Evolutionary conservation across 805 yeast genomes (phyloP).

Genomic region (Cyberlindnera veronae): DNA sequence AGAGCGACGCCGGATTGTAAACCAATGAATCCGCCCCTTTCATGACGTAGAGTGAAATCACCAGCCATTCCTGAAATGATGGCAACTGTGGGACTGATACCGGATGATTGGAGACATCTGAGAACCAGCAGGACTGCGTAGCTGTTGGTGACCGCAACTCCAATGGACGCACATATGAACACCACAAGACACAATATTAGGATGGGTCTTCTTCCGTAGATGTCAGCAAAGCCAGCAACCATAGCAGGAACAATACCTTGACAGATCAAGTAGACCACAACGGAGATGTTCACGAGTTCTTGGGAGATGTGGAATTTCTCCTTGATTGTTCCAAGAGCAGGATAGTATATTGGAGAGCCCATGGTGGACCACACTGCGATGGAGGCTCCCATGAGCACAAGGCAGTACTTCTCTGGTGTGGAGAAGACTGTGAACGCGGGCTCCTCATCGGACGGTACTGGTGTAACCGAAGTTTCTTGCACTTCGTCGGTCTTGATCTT

Average conservation of each 20-base stretch:
- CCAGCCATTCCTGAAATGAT: constrained; percentile 68
- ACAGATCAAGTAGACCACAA: constrained; percentile 69
- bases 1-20: constrained; percentile 59
- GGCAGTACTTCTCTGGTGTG: constrained; percentile 3
- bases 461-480: too few species aligned
- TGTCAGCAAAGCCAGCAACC: constrained; percentile 66
- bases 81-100: constrained; percentile 73
- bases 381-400: constrained; percentile 4
- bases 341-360: constrained; percentile 77
- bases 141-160: constrained; percentile 53
- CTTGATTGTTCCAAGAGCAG: constrained; percentile 62
- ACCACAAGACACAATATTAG: constrained; percentile 50
- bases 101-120: constrained; percentile 72
- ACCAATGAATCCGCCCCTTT: constrained; percentile 73
- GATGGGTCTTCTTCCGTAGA: constrained; percentile 68
- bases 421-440: constrained; percentile 8
- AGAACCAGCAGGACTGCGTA: constrained; percentile 61
- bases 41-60: constrained; percentile 61
- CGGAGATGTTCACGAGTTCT: constrained; percentile 61
- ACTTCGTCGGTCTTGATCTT: too few species aligned
- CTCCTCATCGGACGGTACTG: too few species aligned
- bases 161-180: constrained; percentile 61
- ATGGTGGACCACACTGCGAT: constrained; percentile 66
- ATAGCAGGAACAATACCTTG: constrained; percentile 78
- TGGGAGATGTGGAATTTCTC: constrained; percentile 50